Conservation (phyloP, 23 red algal species). For the Gracilaria domingensis region DNA sequence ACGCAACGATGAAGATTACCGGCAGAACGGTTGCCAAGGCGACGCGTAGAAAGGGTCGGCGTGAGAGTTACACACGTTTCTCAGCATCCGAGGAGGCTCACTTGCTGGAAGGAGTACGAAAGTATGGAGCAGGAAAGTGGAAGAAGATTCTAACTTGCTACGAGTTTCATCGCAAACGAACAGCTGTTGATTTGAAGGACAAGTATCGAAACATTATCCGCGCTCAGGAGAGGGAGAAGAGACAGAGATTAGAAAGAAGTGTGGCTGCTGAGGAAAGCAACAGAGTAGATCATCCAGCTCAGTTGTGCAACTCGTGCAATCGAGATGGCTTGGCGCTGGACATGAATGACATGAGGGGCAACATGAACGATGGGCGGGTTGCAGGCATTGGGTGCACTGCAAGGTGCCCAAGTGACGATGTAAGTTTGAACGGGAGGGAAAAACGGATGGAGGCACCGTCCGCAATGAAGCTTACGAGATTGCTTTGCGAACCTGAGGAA, state of each 20-base stretch:
- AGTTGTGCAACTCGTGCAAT: background rate
- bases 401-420: background rate
- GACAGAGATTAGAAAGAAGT: background rate
- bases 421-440: background rate
- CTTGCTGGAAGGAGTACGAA: slow-evolving; percentile 69
- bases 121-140: slow-evolving; percentile 76
- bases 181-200: slow-evolving; percentile 82
- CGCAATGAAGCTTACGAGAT: slow-evolving; percentile 43
- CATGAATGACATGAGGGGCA: background rate
- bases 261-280: background rate
- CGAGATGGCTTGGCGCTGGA: background rate
- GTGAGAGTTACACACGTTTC: slow-evolving; percentile 74
- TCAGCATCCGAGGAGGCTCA: slow-evolving; percentile 51
- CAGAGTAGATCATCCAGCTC: background rate
- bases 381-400: background rate
- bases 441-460: slow-evolving; percentile 28
- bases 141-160: slow-evolving; percentile 77
- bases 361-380: background rate
- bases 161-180: slow-evolving; percentile 79
- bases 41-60: slow-evolving; percentile 25
- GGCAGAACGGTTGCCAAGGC: slow-evolving; percentile 2
- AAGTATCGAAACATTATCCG: slow-evolving; percentile 83
- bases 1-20: background rate
- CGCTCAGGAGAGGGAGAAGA: slow-evolving; percentile 29
- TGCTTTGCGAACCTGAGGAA: slow-evolving; percentile 23